Base-by-base conservation (phyloP, 106 monocot species). In the Allium cepa region DNA sequence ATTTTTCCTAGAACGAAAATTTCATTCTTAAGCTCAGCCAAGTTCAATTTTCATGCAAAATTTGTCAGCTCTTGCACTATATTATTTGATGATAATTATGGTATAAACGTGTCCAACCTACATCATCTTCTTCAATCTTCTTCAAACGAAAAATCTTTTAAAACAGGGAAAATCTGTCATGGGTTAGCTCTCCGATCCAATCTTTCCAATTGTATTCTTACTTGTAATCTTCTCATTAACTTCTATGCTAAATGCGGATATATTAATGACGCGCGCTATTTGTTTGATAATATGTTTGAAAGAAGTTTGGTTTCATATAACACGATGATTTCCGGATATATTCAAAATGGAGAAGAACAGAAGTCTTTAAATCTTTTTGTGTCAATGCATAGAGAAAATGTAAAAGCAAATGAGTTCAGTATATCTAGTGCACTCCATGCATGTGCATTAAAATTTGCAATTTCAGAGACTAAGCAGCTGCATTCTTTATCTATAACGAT, bases 401-500 rank as follows among this genome's bases (percentile, higher is more conserved):
- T 27, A 1, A 13, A 56, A n/a, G 14, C 71, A 17, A 92, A 61
- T 59, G 82, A 85, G 67, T 81, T 86, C 70, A 90, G 86, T 53
- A 11, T 90, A 4, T 90, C 90, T 2, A 85, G 82, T 64, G 71
- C 79, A 8, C 76, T 90, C 17, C 79, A 74, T 65, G 79, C 83
- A 4, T 83, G 85, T 69, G 79, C 80, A 58, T 66, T 76, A 1
- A 79, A 64, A 60, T 27, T 17, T 47, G 79, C 78, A 13, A 1
- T 68, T 53, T 13, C 11, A 7, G 78, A 83, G 67, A 71, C 83
- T 67, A 85, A 53, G 50, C 81, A 87, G 74, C 59, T 84, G 56
- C 86, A 87, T 72, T 76, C 77, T 59, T 50, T 84, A 17, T 76
- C 83, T 46, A 45, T 91, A 2, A 91, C 83, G 62, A 67, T 49